These are phyloP conservation scores for Chamaecyparis obtusa DNA, from an alignment of 75 land plant species.

Conservation along the genomic window DNA sequence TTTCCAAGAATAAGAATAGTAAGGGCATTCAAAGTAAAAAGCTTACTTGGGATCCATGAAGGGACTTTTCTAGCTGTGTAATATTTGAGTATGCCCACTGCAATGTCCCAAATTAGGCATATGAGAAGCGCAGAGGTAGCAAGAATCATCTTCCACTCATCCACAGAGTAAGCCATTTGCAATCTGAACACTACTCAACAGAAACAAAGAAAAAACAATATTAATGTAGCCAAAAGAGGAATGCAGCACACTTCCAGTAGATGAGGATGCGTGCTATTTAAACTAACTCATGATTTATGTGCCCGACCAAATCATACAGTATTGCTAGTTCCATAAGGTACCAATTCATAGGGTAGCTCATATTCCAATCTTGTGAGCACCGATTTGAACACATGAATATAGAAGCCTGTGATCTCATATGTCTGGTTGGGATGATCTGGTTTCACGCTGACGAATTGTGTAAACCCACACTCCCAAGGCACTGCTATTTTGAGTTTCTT, in stretches of 20 bases:
- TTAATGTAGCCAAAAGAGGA: too few relatives aligned
- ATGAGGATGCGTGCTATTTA: too few relatives aligned
- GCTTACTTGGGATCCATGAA: neutral
- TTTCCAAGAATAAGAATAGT: neutral
- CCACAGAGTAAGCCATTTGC: neutral
- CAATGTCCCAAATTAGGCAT: neutral
- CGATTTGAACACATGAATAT: constrained; percentile 23
- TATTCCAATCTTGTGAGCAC: constrained; percentile 27
- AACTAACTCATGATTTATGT: too few relatives aligned
- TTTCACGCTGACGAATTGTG: neutral
- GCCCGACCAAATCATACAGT: too few relatives aligned
- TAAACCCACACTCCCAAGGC: constrained; percentile 17
- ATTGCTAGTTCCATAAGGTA: neutral
- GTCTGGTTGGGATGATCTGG: too few relatives aligned
- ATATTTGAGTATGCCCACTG: neutral
- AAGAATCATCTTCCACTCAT: neutral
- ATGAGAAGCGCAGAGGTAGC: neutral
- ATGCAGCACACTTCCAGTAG: too few relatives aligned
- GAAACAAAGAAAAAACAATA: too few relatives aligned
- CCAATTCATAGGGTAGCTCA: constrained; percentile 14
- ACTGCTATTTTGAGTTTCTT: constrained; percentile 11
- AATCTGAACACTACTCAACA: neutral
- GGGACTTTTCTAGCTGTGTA: neutral
- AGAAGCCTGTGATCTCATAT: neutral
- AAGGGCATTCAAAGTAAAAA: neutral